phyloP scores from a whole-genome alignment of 441 rosid genomes.

The Theobroma grandiflorum region DNA sequence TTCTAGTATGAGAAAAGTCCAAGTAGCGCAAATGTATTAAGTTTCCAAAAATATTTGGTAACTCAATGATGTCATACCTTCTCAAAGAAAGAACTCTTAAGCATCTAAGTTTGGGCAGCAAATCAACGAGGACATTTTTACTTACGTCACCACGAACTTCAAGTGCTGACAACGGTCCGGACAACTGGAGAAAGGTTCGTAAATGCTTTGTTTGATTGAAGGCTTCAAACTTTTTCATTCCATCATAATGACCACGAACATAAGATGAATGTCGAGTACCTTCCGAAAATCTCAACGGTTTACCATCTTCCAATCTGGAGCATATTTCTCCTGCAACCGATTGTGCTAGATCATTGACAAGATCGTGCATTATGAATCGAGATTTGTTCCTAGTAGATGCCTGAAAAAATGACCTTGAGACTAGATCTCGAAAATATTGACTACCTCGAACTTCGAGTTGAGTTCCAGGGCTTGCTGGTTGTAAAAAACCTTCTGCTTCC shows the following conservation, averaged over 20 bases:
- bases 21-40: constrained; percentile 21
- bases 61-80: constrained; percentile 9
- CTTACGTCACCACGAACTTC: neutral
- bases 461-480: neutral
- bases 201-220: neutral
- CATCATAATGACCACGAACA: neutral
- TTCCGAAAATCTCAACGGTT: neutral
- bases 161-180: neutral
- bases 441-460: constrained; percentile 20
- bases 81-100: constrained; percentile 27
- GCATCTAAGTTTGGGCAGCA: constrained; percentile 3
- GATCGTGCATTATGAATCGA: constrained; percentile 28
- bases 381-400: neutral
- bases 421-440: constrained; percentile 11
- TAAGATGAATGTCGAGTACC: constrained; percentile 19
- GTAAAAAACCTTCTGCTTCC: constrained; percentile 33
- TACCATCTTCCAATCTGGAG: neutral
- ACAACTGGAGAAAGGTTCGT: constrained; percentile 12
- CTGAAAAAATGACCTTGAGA: constrained; percentile 29
- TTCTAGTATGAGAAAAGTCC: neutral
- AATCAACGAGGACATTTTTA: neutral
- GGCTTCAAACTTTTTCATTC: constrained; percentile 13
- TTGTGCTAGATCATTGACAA: constrained; percentile 26
- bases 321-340: constrained; percentile 1
- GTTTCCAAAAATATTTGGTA: constrained; percentile 2